phyloP scores from a whole-genome alignment of 768 basidiomycete genomes.

The Coprinopsis strossmayeri region DNA sequence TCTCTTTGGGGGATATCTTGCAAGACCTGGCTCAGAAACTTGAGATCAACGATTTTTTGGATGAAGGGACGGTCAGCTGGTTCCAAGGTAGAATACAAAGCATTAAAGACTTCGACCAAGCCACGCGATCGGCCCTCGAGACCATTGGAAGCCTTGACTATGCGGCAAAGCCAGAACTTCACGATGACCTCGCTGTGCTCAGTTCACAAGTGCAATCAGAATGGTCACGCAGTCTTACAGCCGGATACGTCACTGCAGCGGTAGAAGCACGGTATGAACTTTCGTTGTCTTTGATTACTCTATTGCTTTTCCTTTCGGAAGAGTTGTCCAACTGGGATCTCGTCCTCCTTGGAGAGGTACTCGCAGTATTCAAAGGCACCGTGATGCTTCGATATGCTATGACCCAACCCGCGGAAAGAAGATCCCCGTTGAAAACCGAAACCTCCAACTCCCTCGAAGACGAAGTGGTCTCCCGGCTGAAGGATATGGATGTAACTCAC shows the following conservation, averaged over 20 bases:
- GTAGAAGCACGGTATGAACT: conserved; percentile 74
- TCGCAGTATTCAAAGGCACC: conserved; percentile 74
- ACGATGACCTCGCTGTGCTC: conserved; percentile 45
- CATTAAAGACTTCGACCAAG: conserved; percentile 48
- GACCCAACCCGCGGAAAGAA: conserved; percentile 45
- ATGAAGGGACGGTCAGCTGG: conserved; percentile 57
- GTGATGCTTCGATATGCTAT: conserved; percentile 61
- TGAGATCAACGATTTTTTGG: conserved; percentile 48
- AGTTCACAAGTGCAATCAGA: conserved; percentile 43
- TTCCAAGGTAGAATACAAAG: conserved; percentile 52
- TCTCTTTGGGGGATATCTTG: conserved; percentile 70
- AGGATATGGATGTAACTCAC: conserved; percentile 66
- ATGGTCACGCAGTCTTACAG: conserved; percentile 56
- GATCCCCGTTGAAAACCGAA: conserved; percentile 16
- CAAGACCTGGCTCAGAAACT: conserved; percentile 53
- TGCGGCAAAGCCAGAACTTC: conserved; percentile 70
- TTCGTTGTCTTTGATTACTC: conserved; percentile 53
- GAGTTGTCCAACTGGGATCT: conserved; percentile 60
- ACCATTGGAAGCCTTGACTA: conserved; percentile 66
- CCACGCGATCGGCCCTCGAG: conserved; percentile 54
- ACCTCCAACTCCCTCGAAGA: conserved; percentile 29
- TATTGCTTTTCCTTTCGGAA: conserved; percentile 68
- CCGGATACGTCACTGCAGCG: conserved; percentile 55
- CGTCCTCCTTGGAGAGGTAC: conserved; percentile 60
- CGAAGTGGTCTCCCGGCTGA: conserved; percentile 64